phyloP scores from a whole-genome alignment of 169 alveolate genomes.

The Plasmodium vinckei region DNA sequence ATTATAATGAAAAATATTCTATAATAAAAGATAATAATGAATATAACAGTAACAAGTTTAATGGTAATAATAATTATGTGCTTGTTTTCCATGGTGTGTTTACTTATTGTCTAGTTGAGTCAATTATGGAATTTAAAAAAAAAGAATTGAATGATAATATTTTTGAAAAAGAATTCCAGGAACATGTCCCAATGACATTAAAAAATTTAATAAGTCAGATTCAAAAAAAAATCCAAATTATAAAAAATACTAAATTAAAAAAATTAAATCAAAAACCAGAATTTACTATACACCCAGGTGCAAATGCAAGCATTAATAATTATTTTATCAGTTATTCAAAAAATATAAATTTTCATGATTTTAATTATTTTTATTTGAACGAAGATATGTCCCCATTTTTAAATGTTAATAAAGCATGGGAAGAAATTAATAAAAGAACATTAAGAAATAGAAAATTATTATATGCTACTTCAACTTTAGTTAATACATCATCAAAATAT shows the following conservation, averaged over 20 bases:
- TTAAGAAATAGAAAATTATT: conserved; percentile 42
- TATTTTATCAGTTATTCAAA: conserved; percentile 83
- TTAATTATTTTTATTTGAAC: conserved; percentile 29
- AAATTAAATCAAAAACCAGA: conserved; percentile 85
- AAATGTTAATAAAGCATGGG: conserved; percentile 85
- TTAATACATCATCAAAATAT: conserved; percentile 39
- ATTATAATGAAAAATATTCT: background rate
- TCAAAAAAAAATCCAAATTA: conserved; percentile 80
- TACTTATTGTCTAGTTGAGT: conserved; percentile 87
- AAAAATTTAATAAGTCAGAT: conserved; percentile 82
- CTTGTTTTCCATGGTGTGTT: conserved; percentile 88
- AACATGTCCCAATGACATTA: conserved; percentile 53
- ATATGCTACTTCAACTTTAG: conserved; percentile 43
- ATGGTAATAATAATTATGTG: conserved; percentile 80
- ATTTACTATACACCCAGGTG: conserved; percentile 88
- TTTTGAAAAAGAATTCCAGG: conserved; percentile 41
- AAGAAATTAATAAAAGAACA: conserved; percentile 77
- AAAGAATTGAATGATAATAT: conserved; percentile 82
- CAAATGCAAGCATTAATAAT: conserved; percentile 83
- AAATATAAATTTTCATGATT: conserved; percentile 73
- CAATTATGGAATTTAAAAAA: conserved; percentile 81
- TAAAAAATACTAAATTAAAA: conserved; percentile 83
- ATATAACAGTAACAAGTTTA: conserved; percentile 4
- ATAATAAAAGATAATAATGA: background rate
- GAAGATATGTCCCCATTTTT: conserved; percentile 77